phyloP scores from a whole-genome alignment of 1,284 basidiomycete genomes.

The Malassezia dermatis region DNA sequence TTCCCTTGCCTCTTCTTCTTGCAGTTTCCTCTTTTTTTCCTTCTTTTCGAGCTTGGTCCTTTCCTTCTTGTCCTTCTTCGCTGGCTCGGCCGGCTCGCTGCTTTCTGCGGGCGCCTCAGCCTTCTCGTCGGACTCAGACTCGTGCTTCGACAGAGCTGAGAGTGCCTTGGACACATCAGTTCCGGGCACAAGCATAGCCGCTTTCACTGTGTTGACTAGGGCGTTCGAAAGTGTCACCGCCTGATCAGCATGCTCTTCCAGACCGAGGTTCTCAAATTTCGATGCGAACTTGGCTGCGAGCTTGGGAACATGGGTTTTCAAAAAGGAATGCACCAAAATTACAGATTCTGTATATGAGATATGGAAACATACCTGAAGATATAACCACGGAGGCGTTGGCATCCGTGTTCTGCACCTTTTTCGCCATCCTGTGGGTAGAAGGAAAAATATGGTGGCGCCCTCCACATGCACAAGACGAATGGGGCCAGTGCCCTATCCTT shows the following conservation, averaged over 20 bases:
- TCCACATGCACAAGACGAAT: conserved; percentile 3
- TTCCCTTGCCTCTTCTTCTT: not conserved
- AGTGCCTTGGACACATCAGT: not conserved
- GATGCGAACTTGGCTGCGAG: conserved; percentile 13
- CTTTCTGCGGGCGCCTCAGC: not conserved
- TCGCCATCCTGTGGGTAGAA: not conserved
- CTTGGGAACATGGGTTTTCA: conserved; percentile 10
- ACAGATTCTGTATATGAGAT: conserved; percentile 5
- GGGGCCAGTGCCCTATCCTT: not conserved
- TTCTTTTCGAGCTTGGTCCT: not conserved
- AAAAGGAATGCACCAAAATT: conserved; percentile 9
- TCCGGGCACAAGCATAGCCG: not conserved
- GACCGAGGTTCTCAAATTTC: conserved; percentile 3
- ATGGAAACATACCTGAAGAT: not conserved
- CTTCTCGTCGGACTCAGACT: not conserved
- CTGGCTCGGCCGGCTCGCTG: not conserved
- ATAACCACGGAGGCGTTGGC: not conserved
- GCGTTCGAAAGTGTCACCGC: conserved; percentile 12
- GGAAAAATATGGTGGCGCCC: not conserved
- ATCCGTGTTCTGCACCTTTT: not conserved
- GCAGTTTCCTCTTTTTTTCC: not conserved
- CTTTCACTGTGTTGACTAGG: conserved; percentile 5
- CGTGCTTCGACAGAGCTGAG: not conserved
- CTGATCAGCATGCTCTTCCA: not conserved
- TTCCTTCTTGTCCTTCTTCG: not conserved